Evolutionary conservation across 352 stramenopile species (phyloP).

Genomic region (Globisporangium okanoganense): DNA sequence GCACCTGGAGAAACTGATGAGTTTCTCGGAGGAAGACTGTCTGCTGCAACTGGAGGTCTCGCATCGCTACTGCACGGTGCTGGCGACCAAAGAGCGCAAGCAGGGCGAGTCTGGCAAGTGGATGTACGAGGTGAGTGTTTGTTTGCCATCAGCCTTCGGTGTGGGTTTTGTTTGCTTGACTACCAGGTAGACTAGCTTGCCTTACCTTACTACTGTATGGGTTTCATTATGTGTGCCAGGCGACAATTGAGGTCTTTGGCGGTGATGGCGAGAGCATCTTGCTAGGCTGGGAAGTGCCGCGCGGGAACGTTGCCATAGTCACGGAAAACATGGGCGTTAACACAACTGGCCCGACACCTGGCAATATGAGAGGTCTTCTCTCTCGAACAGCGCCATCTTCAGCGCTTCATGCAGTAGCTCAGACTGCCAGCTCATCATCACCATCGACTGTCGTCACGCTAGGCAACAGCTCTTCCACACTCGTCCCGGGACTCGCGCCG

Average conservation of each 20-base stretch:
- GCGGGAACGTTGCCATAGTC: conserved; percentile 3
- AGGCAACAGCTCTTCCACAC: conserved; percentile 2
- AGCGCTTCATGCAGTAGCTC: background rate
- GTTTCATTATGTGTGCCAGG: conserved; percentile 2
- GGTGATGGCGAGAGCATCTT: conserved; percentile 67
- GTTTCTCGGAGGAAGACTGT: conserved; percentile 72
- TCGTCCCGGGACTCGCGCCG: conserved; percentile 61
- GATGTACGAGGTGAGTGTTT: conserved; percentile 62
- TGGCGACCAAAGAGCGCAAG: conserved; percentile 64
- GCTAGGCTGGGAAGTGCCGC: conserved; percentile 74
- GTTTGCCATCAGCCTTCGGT: background rate
- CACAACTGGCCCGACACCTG: background rate
- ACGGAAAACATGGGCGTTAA: background rate
- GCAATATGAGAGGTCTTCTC: background rate
- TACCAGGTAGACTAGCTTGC: background rate
- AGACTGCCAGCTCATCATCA: background rate
- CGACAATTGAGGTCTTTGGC: conserved; percentile 41
- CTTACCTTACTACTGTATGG: background rate
- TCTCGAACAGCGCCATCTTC: background rate
- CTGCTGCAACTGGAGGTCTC: conserved; percentile 61
- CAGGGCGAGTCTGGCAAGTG: conserved; percentile 71
- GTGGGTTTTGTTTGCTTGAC: background rate
- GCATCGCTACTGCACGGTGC: conserved; percentile 64
- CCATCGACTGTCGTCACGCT: background rate
- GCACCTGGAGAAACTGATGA: conserved; percentile 51